A percentile compares a stretch with the other conserved stretches of the same genome.
Conservation (phyloP, 1,284 basidiomycete genomes). For the Moniliella sp. region DNA sequence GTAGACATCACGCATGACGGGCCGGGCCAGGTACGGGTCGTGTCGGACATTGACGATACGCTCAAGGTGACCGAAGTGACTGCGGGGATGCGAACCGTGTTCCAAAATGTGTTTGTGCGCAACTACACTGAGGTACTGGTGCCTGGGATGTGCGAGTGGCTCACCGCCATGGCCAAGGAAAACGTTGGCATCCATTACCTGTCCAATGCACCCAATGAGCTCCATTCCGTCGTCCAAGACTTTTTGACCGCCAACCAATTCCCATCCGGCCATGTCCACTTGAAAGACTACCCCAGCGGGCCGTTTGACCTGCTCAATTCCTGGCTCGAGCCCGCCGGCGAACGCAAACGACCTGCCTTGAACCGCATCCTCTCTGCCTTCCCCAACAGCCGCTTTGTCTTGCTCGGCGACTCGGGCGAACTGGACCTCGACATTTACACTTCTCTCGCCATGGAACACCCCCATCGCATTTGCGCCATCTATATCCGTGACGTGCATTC, state of each 20-base stretch:
- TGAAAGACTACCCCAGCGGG: slow-evolving; percentile 18
- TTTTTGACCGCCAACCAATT: slow-evolving; percentile 53
- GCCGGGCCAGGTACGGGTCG: slow-evolving; percentile 38
- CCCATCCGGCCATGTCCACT: slow-evolving; percentile 40
- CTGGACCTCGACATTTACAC: slow-evolving; percentile 26
- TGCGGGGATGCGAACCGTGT: slow-evolving; percentile 28
- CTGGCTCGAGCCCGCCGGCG: slow-evolving; percentile 18
- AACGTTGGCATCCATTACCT: slow-evolving; percentile 33
- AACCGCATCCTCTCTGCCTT: slow-evolving; percentile 15
- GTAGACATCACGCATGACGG: slow-evolving; percentile 8
- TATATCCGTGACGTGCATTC: slow-evolving; percentile 24
- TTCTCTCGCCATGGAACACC: slow-evolving; percentile 17
- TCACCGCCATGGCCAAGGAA: slow-evolving; percentile 2
- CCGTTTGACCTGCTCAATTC: slow-evolving; percentile 9
- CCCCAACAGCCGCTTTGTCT: slow-evolving; percentile 13
- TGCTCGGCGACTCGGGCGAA: slow-evolving; percentile 26
- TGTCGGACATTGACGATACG: slow-evolving; percentile 88
- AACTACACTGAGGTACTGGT: slow-evolving; percentile 53
- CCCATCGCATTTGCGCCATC: slow-evolving; percentile 14
- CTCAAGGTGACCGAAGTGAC: slow-evolving; percentile 43
- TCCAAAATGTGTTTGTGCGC: slow-evolving; percentile 39
- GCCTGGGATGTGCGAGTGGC: slow-evolving; percentile 53
- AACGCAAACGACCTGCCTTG: slow-evolving; percentile 14
- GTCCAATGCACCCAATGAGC: slow-evolving; percentile 70
- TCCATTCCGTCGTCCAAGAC: slow-evolving; percentile 55